Base-by-base conservation (phyloP, 768 basidiomycete species). In the Boletus fagicola region DNA sequence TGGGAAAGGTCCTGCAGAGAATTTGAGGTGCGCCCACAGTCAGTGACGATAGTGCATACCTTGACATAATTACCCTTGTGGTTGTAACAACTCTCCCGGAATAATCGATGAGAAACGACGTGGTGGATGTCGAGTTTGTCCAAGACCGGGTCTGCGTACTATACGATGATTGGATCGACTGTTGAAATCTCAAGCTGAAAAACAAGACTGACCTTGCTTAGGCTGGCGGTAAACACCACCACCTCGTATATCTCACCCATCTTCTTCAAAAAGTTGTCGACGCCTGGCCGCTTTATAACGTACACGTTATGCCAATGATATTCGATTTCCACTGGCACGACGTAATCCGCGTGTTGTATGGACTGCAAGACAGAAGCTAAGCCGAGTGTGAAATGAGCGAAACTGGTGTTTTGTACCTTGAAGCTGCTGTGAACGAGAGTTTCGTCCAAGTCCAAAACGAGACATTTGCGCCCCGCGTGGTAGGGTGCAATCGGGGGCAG, bases 11-110 rank as follows among this genome's bases (percentile, higher is more conserved):
- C 96, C 94, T 98, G 65, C n/a, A 50, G n/a, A 49, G 12, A 55
- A 36, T 12, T 20, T 61, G 28, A 65, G 54, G 53, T 30, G 15
- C 16, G 13, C 22, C 26, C 42, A 30, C 15, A 11, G 16, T 30
- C 40, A 35, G n/a, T 35, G 51, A 33, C 44, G 20, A n/a, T 26
- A 16, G 9, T 20, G 61, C 79, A 42, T 57, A 94, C 95, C 85
- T 99, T 99, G 75, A 99, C 96, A 72, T 98, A 99, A 77, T 96
- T 98, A 43, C 96, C 96, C 74, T 90, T 91, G 76, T 98, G 97
- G 70, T 97, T 98, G 72, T 98, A 98, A 74, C 97, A 99, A 69
- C 92, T 96, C 75, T 99, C 97, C 58, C 97, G 79, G 84, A 98
- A 99, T 50, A 99, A 75, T 59, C 97, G 83, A 73, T 99, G 96